These are phyloP conservation scores for Acanthamoeba divionensis DNA, from an alignment of 208 protist species.

Conservation along the genomic window DNA sequence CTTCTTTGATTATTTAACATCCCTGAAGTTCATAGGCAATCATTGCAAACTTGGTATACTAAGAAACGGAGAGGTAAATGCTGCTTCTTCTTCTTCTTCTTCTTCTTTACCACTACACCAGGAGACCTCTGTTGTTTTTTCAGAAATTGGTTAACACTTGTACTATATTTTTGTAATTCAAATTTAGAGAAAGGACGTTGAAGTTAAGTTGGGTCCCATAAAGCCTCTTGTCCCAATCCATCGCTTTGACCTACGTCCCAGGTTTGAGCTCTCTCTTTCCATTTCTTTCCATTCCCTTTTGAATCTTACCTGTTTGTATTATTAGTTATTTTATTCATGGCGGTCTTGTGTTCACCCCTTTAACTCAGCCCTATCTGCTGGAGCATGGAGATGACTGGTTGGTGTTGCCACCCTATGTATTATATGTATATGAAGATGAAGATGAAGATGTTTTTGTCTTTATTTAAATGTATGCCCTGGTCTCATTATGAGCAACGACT, in stretches of 20 bases:
- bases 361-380: conserved; percentile 62
- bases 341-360: conserved; percentile 65
- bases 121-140: too few relatives aligned
- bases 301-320: not conserved
- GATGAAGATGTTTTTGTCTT: too few relatives aligned
- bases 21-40: conserved; percentile 58
- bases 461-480: too few relatives aligned
- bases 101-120: too few relatives aligned
- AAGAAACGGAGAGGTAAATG: not conserved
- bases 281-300: conserved; percentile 14
- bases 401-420: too few relatives aligned
- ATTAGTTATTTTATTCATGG: conserved; percentile 63
- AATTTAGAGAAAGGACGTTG: conserved; percentile 44
- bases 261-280: not conserved
- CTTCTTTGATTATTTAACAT: conserved; percentile 60
- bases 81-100: not conserved
- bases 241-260: conserved; percentile 17
- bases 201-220: conserved; percentile 1
- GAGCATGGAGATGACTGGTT: too few relatives aligned
- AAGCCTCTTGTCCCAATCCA: conserved; percentile 39
- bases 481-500: too few relatives aligned
- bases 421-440: too few relatives aligned
- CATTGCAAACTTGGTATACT: not conserved
- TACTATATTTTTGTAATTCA: not conserved
- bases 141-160: too few relatives aligned